Percentiles rank a stretch among this genome's conserved stretches.
phyloP scores from a whole-genome alignment of 192 early-diverging fungal species.

The Backusella luteola region DNA sequence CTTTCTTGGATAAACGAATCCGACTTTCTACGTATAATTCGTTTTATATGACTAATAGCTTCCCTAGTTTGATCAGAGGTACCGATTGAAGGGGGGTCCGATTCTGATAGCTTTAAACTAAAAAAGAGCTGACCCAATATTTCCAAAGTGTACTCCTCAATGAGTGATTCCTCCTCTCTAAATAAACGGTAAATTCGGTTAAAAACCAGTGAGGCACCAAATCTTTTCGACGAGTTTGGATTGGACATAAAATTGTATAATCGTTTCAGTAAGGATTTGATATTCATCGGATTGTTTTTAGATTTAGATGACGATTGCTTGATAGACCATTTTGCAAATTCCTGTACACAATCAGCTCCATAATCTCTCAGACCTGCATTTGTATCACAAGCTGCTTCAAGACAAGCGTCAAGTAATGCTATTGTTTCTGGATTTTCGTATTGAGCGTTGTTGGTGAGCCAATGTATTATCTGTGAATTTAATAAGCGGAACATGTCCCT shows the following conservation, averaged over 20 bases:
- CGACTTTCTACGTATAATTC: constrained; percentile 57
- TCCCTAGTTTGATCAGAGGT: constrained; percentile 48
- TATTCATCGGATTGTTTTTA: constrained; percentile 55
- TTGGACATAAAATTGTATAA: constrained; percentile 64
- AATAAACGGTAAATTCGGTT: constrained; percentile 69
- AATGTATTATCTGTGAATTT: constrained; percentile 71
- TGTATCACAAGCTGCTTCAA: constrained; percentile 59
- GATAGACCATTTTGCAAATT: constrained; percentile 77
- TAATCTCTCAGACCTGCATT: constrained; percentile 63
- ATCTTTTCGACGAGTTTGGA: constrained; percentile 57
- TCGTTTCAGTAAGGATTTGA: constrained; percentile 68
- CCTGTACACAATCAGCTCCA: constrained; percentile 69
- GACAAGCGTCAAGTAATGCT: constrained; percentile 60
- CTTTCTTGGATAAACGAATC: constrained; percentile 47
- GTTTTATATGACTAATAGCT: constrained; percentile 57
- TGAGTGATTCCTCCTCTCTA: constrained; percentile 61
- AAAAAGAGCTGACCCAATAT: constrained; percentile 65
- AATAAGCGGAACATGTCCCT: constrained; percentile 65
- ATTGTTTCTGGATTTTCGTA: constrained; percentile 81
- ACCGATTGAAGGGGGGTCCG: constrained; percentile 59
- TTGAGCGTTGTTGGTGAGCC: constrained; percentile 74
- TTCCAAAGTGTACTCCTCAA: constrained; percentile 70
- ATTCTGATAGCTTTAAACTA: constrained; percentile 57
- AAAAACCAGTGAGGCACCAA: constrained; percentile 67
- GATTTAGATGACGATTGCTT: constrained; percentile 55